phyloP scores from a whole-genome alignment of 2,329 filamentous ascomycete species.

The Pyrenophora seminiperda region DNA sequence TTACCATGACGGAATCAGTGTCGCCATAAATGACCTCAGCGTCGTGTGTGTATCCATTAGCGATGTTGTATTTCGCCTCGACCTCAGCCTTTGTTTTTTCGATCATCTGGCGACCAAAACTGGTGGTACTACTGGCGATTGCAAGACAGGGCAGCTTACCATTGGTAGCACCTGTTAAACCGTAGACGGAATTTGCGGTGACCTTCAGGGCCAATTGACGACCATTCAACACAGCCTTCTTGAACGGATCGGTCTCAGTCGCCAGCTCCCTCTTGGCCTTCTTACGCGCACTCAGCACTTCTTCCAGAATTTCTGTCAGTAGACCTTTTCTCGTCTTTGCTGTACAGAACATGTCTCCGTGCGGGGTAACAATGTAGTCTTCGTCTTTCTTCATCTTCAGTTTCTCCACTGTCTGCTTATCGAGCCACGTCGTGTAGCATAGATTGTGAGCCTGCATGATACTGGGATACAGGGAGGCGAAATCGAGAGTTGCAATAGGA shows the following conservation, averaged over 20 bases:
- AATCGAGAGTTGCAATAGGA: slow-evolving; percentile 96
- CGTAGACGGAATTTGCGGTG: slow-evolving; percentile 97
- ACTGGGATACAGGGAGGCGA: slow-evolving; percentile 95
- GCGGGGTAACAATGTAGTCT: slow-evolving; percentile 95
- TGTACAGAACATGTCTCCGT: slow-evolving; percentile 91
- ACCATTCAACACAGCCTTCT: slow-evolving; percentile 96
- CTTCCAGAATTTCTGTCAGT: slow-evolving; percentile 92
- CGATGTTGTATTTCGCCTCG: slow-evolving; percentile 84
- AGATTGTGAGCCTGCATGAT: slow-evolving; percentile 99
- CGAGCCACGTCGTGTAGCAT: slow-evolving; percentile 93
- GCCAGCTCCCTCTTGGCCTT: slow-evolving; percentile 90
- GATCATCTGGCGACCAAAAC: slow-evolving; percentile 98
- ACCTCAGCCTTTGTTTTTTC: slow-evolving; percentile 97
- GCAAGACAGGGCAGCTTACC: slow-evolving; percentile 93
- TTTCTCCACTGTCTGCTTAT: slow-evolving; percentile 76
- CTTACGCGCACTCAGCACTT: slow-evolving; percentile 89
- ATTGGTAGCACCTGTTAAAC: slow-evolving; percentile 92
- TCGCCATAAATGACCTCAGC: slow-evolving; percentile 98
- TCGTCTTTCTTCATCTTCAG: slow-evolving; percentile 81
- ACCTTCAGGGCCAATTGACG: slow-evolving; percentile 94
- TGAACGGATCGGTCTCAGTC: slow-evolving; percentile 91
- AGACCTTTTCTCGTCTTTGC: slow-evolving; percentile 87
- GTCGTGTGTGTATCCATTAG: slow-evolving; percentile 92
- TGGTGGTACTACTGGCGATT: slow-evolving; percentile 95
- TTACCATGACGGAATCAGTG: slow-evolving; percentile 99